Evolutionary conservation across 2,329 filamentous ascomycete species (phyloP).

Genomic region (Aspergillus melleus): DNA sequence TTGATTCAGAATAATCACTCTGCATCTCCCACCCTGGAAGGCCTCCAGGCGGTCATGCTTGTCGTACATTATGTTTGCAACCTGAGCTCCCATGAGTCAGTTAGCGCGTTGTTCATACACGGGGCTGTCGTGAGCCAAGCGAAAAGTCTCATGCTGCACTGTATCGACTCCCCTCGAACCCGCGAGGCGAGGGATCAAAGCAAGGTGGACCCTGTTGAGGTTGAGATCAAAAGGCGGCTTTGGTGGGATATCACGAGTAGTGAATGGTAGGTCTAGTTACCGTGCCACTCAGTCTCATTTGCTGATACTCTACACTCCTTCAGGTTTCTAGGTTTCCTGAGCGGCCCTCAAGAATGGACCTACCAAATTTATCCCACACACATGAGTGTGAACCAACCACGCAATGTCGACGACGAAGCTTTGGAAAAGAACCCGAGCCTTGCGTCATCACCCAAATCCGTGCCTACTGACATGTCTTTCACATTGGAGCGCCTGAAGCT

Average conservation of each 20-base stretch:
- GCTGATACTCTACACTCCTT: neutral
- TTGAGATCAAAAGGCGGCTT: conserved; percentile 42
- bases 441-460: conserved; percentile 28
- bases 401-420: conserved; percentile 45
- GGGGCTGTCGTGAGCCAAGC: conserved; percentile 31
- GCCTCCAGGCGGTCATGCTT: conserved; percentile 35
- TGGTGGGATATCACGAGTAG: conserved; percentile 47
- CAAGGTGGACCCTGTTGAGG: conserved; percentile 23
- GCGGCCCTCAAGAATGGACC: conserved; percentile 46
- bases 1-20: conserved; percentile 33
- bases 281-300: neutral
- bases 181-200: conserved; percentile 16
- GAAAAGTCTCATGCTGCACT: conserved; percentile 38
- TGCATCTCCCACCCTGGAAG: conserved; percentile 32
- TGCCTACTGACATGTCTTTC: conserved; percentile 49
- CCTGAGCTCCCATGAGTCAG: conserved; percentile 21
- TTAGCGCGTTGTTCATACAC: conserved; percentile 26
- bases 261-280: conserved; percentile 39
- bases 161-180: conserved; percentile 28
- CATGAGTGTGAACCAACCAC: conserved; percentile 42
- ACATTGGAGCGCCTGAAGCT: conserved; percentile 45
- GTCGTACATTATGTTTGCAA: conserved; percentile 31
- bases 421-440: conserved; percentile 25
- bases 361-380: conserved; percentile 45
- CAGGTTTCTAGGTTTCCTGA: conserved; percentile 43